Conservation (phyloP, 129 eudicot genomes). For the Mikania micrantha region DNA sequence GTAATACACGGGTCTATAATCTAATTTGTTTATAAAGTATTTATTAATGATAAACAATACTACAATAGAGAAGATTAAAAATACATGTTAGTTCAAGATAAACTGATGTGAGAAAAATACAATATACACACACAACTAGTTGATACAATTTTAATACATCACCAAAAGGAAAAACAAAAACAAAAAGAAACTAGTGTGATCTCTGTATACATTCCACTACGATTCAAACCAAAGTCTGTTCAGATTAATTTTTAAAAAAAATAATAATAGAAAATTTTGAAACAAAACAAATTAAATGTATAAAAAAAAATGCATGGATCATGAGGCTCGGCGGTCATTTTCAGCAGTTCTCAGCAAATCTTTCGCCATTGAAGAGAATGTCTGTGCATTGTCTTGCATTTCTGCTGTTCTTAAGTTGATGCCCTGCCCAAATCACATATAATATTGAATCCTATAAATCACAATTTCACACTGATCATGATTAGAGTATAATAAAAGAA, state of each 20-base stretch:
- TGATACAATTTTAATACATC: not conserved
- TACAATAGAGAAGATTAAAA: no score
- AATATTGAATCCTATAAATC: not conserved
- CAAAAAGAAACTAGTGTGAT: slow-evolving; percentile 13
- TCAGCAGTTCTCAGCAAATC: slow-evolving; percentile 58
- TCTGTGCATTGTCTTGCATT: slow-evolving; percentile 69
- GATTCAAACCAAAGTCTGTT: not conserved
- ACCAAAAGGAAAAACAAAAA: not conserved
- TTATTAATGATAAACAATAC: no score
- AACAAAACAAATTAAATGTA: not conserved
- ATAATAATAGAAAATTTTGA: not conserved
- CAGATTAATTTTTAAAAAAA: not conserved
- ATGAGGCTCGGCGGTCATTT: slow-evolving; percentile 36
- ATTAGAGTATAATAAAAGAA: not conserved
- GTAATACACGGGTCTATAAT: no score
- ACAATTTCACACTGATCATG: not conserved
- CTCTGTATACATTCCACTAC: slow-evolving; percentile 20
- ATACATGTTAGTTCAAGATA: not conserved
- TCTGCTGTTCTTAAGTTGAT: slow-evolving; percentile 67
- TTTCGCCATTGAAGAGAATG: slow-evolving; percentile 81
- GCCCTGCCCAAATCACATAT: slow-evolving; percentile 41
- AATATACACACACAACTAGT: not conserved
- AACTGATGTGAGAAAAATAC: not conserved
- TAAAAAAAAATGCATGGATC: slow-evolving; percentile 9
- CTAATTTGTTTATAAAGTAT: no score